These are phyloP conservation scores for Acacia crassicarpa DNA, from an alignment of 306 rosid genomes.

Conservation along the genomic window DNA sequence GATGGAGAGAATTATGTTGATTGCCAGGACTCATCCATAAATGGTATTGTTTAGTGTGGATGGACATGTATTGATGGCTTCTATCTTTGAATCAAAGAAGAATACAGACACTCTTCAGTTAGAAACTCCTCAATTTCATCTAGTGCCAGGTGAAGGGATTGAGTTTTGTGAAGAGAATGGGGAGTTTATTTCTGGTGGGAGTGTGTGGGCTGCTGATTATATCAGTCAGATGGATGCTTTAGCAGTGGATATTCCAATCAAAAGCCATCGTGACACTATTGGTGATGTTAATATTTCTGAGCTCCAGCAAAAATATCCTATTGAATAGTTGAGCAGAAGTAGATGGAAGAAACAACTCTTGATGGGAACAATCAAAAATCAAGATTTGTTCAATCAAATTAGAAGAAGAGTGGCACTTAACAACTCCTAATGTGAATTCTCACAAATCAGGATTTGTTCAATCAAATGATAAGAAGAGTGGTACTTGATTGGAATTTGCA, in stretches of 20 bases:
- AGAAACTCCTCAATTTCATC: constrained; percentile 85
- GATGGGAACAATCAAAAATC: too few species aligned
- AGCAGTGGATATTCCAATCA: constrained; percentile 31
- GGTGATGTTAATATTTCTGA: too few species aligned
- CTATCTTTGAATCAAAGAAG: constrained; percentile 74
- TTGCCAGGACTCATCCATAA: constrained; percentile 66
- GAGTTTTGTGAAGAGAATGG: constrained; percentile 68
- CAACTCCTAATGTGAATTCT: too few species aligned
- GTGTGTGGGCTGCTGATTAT: constrained; percentile 75
- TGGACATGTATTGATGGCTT: constrained; percentile 85
- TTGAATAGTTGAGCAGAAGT: too few species aligned
- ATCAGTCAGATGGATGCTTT: constrained; percentile 52
- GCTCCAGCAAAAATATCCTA: too few species aligned
- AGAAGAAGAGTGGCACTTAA: too few species aligned
- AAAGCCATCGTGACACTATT: too few species aligned
- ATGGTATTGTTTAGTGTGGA: constrained; percentile 93
- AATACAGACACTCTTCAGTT: constrained; percentile 64
- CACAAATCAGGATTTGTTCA: too few species aligned
- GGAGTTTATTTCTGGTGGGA: constrained; percentile 57
- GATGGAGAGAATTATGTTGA: constrained; percentile 56
- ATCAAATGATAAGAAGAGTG: too few species aligned
- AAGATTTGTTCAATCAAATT: too few species aligned
- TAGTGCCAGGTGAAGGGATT: constrained; percentile 81
- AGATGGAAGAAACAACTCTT: too few species aligned
- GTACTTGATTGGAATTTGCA: too few species aligned